Evolutionary conservation across 495 filamentous ascomycete species (phyloP).

Genomic region (Lepidopterella palustris): DNA sequence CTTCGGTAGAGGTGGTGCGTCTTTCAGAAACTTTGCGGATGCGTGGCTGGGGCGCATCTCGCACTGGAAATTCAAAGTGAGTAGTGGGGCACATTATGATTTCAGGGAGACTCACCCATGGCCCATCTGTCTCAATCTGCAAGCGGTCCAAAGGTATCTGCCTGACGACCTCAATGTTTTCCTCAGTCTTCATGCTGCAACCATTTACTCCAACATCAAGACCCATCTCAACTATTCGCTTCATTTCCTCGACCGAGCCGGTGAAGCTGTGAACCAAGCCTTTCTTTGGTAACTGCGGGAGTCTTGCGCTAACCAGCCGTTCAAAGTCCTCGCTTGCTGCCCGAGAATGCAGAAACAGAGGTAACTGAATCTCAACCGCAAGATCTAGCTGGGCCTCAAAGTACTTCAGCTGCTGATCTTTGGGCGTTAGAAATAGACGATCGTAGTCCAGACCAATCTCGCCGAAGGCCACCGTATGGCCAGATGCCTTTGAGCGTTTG

Average conservation of each 20-base stretch:
- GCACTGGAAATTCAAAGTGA: constrained; percentile 36
- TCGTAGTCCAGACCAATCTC: constrained; percentile 98
- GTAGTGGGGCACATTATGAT: neutral
- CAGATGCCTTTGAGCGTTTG: constrained; percentile 40
- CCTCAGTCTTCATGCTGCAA: constrained; percentile 85
- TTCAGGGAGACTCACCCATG: constrained; percentile 53
- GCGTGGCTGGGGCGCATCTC: constrained; percentile 61
- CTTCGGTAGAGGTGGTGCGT: constrained; percentile 36
- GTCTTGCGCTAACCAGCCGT: constrained; percentile 46
- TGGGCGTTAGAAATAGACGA: constrained; percentile 68
- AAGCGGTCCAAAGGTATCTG: constrained; percentile 65
- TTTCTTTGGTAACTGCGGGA: constrained; percentile 55
- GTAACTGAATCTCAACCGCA: constrained; percentile 69
- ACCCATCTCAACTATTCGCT: constrained; percentile 63
- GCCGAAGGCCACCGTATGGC: constrained; percentile 72
- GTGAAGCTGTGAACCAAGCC: constrained; percentile 91
- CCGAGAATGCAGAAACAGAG: constrained; percentile 84
- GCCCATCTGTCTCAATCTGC: constrained; percentile 91
- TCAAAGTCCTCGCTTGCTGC: constrained; percentile 81
- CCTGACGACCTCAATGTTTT: constrained; percentile 75
- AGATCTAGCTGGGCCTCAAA: constrained; percentile 76
- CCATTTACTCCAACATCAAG: constrained; percentile 85
- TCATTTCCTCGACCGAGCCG: constrained; percentile 76
- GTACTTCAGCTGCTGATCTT: constrained; percentile 72
- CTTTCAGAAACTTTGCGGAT: constrained; percentile 50